Percentiles rank a stretch among this genome's conserved stretches.
Evolutionary conservation across 2,329 filamentous ascomycete species (phyloP).

Genomic region (Nemania abortiva): DNA sequence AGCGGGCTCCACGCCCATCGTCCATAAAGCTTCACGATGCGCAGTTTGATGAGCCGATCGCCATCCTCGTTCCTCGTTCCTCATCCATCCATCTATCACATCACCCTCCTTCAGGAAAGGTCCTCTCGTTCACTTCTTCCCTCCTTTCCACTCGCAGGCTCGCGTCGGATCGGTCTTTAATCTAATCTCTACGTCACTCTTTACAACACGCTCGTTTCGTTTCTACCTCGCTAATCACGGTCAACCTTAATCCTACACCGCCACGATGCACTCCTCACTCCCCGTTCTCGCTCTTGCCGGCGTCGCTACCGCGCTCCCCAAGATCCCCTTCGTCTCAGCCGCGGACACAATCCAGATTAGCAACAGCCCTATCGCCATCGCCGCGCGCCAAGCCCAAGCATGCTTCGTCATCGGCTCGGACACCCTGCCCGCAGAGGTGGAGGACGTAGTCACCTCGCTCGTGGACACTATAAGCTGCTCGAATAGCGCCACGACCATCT

Average conservation of each 20-base stretch:
- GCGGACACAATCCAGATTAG: slow-evolving; percentile 34
- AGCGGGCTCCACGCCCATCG: slow-evolving; percentile 3
- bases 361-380: background rate
- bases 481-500: slow-evolving; percentile 60
- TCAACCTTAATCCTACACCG: background rate
- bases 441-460: slow-evolving; percentile 57
- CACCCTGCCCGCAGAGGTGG: slow-evolving; percentile 64
- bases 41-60: slow-evolving; percentile 17
- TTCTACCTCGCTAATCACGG: background rate
- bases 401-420: slow-evolving; percentile 68
- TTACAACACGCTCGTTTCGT: slow-evolving; percentile 4
- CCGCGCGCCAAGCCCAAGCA: slow-evolving; percentile 18
- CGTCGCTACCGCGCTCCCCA: slow-evolving; percentile 37
- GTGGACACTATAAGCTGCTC: slow-evolving; percentile 63
- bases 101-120: slow-evolving; percentile 38
- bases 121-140: slow-evolving; percentile 32
- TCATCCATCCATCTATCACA: background rate
- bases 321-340: slow-evolving; percentile 42
- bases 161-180: slow-evolving; percentile 34
- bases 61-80: background rate
- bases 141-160: slow-evolving; percentile 37
- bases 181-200: slow-evolving; percentile 15
- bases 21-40: slow-evolving; percentile 34
- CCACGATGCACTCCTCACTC: slow-evolving; percentile 33
- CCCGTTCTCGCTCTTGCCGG: slow-evolving; percentile 37